Conservation (phyloP, 2,329 filamentous ascomycete genomes). For the Nannizzia gypsea region DNA sequence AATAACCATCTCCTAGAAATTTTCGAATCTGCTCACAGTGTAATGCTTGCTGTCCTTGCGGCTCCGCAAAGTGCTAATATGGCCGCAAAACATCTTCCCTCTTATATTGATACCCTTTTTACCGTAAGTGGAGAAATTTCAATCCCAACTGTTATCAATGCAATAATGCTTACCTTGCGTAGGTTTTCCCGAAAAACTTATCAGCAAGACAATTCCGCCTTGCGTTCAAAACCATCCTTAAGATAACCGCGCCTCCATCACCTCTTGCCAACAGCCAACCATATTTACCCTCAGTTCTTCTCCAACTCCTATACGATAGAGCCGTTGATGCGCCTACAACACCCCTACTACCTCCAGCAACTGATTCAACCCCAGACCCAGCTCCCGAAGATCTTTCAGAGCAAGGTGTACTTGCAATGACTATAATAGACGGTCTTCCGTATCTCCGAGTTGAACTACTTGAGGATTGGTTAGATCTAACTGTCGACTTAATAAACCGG, state of each 20-base stretch:
- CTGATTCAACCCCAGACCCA: conserved; percentile 23
- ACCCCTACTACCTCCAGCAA: conserved; percentile 29
- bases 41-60: conserved; percentile 67
- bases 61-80: conserved; percentile 64
- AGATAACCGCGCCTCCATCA: conserved; percentile 69
- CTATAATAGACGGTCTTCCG: conserved; percentile 67
- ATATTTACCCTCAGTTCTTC: conserved; percentile 63
- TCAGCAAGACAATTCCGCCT: conserved; percentile 78
- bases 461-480: conserved; percentile 67
- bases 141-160: neutral
- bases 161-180: neutral
- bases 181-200: conserved; percentile 64
- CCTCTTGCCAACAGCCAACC: conserved; percentile 61
- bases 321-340: conserved; percentile 45
- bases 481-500: conserved; percentile 54
- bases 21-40: conserved; percentile 81
- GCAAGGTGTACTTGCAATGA: conserved; percentile 63
- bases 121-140: conserved; percentile 28
- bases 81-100: conserved; percentile 60
- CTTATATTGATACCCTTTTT: conserved; percentile 74
- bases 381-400: conserved; percentile 47
- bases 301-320: conserved; percentile 65
- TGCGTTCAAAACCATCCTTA: conserved; percentile 74
- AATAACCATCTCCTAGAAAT: conserved; percentile 51
- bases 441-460: conserved; percentile 58